These are phyloP conservation scores for Diaporthe sp. DNA, from an alignment of 2,329 filamentous ascomycete species.

Conservation along the genomic window DNA sequence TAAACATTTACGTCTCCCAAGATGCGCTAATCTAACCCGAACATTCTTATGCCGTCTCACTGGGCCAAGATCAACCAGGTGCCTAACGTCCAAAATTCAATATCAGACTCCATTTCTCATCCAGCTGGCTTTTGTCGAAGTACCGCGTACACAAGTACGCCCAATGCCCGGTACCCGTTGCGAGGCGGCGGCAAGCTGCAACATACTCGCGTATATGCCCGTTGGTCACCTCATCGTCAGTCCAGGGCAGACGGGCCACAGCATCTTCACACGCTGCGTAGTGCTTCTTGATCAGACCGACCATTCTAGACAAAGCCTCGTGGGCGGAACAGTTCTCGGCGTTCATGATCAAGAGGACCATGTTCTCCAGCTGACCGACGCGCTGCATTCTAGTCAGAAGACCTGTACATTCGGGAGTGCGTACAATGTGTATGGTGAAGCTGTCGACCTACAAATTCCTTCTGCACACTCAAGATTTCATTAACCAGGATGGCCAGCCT, in stretches of 20 bases:
- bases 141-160: slow-evolving; percentile 5
- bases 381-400: background rate
- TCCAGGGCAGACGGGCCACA: slow-evolving; percentile 17
- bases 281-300: background rate
- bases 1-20: background rate
- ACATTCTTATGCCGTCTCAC: too few species aligned
- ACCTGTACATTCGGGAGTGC: too few species aligned
- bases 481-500: slow-evolving; percentile 1
- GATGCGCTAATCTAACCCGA: too few species aligned
- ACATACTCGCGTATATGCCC: slow-evolving; percentile 11
- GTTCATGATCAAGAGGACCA: slow-evolving; percentile 4
- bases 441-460: background rate
- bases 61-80: background rate
- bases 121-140: slow-evolving; percentile 14
- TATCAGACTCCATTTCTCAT: background rate
- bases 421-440: background rate
- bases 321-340: background rate
- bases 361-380: slow-evolving; percentile 2
- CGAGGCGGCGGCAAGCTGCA: background rate
- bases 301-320: slow-evolving; percentile 2
- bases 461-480: background rate
- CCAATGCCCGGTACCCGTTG: slow-evolving; percentile 5
- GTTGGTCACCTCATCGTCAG: background rate
- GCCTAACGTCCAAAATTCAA: background rate
- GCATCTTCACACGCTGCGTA: slow-evolving; percentile 7